Conservation (phyloP, 768 basidiomycete species). For the Amanita phalloides region DNA sequence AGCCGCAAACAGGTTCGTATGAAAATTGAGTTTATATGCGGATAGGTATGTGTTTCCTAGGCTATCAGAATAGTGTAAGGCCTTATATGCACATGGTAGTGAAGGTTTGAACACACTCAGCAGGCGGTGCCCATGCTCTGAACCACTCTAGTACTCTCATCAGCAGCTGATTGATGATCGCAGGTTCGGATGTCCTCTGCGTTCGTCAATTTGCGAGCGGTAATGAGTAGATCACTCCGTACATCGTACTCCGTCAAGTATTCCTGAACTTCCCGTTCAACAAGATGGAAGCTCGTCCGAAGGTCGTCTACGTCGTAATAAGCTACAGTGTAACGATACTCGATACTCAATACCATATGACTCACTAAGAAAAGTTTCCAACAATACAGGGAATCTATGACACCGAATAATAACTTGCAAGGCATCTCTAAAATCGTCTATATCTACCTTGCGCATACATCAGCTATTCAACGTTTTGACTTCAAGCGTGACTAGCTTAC, state of each 20-base stretch:
- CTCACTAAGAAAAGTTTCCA: slow-evolving; percentile 68
- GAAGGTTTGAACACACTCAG: slow-evolving; percentile 36
- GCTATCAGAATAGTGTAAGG: slow-evolving; percentile 22
- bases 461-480: slow-evolving; percentile 12
- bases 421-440: slow-evolving; percentile 38
- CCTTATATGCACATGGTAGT: neutral
- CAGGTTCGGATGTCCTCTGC: slow-evolving; percentile 36
- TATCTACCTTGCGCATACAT: slow-evolving; percentile 19
- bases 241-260: slow-evolving; percentile 60
- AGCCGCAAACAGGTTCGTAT: slow-evolving; percentile 62
- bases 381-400: slow-evolving; percentile 47
- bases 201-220: neutral
- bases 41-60: slow-evolving; percentile 49
- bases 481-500: slow-evolving; percentile 4
- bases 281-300: slow-evolving; percentile 43
- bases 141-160: slow-evolving; percentile 62
- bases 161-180: slow-evolving; percentile 43
- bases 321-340: neutral
- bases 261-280: slow-evolving; percentile 46
- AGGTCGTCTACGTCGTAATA: slow-evolving; percentile 42
- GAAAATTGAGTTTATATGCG: slow-evolving; percentile 59
- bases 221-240: slow-evolving; percentile 4
- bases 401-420: slow-evolving; percentile 49
- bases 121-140: slow-evolving; percentile 58
- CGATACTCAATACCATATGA: neutral